Conservation (phyloP, 331 rosid genomes). For the Pyrus hybrid region DNA sequence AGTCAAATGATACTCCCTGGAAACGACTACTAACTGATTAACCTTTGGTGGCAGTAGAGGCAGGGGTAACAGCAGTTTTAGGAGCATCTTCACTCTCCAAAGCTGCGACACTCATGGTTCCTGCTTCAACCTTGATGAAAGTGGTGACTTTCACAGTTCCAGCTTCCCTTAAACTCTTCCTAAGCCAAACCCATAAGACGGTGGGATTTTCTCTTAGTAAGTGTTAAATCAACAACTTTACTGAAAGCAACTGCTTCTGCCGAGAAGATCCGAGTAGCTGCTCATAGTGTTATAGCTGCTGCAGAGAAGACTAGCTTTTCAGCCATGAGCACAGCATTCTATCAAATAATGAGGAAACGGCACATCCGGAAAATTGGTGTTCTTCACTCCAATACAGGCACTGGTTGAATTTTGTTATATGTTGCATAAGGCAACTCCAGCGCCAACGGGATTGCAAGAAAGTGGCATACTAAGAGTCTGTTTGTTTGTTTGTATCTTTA, state of each 20-base stretch:
- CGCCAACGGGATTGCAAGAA: no score
- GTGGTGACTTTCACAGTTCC: slow-evolving; percentile 52
- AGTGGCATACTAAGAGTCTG: no score
- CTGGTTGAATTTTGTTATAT: no score
- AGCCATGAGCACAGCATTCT: slow-evolving; percentile 74
- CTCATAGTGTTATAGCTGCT: slow-evolving; percentile 58
- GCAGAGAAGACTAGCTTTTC: slow-evolving; percentile 73
- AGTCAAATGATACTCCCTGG: slow-evolving; percentile 28
- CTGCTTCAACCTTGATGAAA: slow-evolving; percentile 60
- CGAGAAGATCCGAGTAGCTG: no score
- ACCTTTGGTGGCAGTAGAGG: slow-evolving; percentile 73
- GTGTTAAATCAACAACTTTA: slow-evolving; percentile 45
- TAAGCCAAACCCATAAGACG: slow-evolving; percentile 49
- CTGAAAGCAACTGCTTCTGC: slow-evolving; percentile 53
- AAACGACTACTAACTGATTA: slow-evolving; percentile 40
- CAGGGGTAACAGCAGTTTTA: slow-evolving; percentile 71
- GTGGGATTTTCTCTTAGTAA: slow-evolving; percentile 39
- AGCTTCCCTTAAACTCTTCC: slow-evolving; percentile 44
- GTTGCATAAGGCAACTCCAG: no score
- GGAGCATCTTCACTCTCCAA: slow-evolving; percentile 79
- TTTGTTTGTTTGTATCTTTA: slow-evolving; percentile 17
- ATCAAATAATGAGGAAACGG: slow-evolving; percentile 74
- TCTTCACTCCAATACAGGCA: slow-evolving; percentile 7
- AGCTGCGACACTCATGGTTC: slow-evolving; percentile 19
- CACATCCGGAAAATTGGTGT: slow-evolving; percentile 31